Conservation (phyloP, 2,329 filamentous ascomycete genomes). For the Claviceps maximensis region DNA sequence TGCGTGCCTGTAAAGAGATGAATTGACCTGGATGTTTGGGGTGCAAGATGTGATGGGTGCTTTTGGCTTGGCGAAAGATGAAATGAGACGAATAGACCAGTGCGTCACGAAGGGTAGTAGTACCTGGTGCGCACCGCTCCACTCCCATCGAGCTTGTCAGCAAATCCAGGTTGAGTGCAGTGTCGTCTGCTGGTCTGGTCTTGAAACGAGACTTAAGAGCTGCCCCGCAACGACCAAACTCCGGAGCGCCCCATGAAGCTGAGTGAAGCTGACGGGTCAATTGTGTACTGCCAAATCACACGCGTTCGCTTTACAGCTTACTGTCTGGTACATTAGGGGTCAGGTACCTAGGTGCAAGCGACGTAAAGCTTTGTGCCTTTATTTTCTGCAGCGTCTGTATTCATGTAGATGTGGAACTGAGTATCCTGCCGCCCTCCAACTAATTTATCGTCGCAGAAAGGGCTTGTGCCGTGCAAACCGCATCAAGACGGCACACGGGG, state of each 20-base stretch:
- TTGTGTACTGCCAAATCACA: background rate
- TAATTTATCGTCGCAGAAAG: no score
- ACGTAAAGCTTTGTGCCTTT: no score
- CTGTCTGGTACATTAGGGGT: no score
- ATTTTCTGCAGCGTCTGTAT: no score
- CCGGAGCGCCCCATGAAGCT: background rate
- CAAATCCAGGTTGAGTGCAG: background rate
- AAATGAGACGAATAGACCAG: background rate
- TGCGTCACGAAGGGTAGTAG: constrained; percentile 1
- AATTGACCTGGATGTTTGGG: background rate
- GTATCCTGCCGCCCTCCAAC: no score
- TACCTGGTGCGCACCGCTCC: background rate
- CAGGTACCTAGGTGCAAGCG: no score
- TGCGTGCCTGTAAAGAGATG: background rate
- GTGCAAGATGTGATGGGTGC: background rate
- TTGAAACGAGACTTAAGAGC: background rate
- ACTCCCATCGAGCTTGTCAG: background rate
- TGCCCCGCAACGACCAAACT: background rate
- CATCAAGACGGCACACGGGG: no score
- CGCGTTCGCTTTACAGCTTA: background rate
- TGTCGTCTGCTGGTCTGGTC: no score
- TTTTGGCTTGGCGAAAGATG: background rate
- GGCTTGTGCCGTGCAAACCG: no score
- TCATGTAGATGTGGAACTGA: no score
- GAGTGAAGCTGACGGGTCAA: background rate